Base-by-base conservation (phyloP, 495 filamentous ascomycete species). In the Aeminium ludgeri region DNA sequence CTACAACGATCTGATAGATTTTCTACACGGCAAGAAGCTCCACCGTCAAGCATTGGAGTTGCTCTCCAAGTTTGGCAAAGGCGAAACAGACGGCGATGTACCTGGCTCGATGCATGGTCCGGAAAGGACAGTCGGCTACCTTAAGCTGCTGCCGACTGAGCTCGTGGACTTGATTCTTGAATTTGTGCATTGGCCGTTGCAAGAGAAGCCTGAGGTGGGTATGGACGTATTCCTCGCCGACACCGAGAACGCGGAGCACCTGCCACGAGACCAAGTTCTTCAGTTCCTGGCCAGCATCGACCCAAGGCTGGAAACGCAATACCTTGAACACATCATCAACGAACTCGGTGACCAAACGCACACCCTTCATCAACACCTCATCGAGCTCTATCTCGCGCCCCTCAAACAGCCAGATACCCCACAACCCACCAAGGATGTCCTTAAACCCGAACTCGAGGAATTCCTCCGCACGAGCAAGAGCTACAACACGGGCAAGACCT, bases 201-300 rank as follows among this genome's bases (percentile, higher is more conserved):
- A 66, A 34, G 68, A 65, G 19, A 69, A 89, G 46, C 72, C 81
- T 2, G 68, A 76, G 1, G 57, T 85, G n/a, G 86, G 78, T 12
- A 93, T 99, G 86, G 86, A 95, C 43, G 67, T 96, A 3, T 99
- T 99, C 61, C 55, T 93, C 1, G 80, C 82, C 6, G 91, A 99
- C 55, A 86, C 84, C 11, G 85, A 94, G 52, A 94, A 93, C 54
- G 86, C 89, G 1, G 87, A 96, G 62, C 86, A 78, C 0, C 55
- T 96, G 4, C 84, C 86, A 6, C 68, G 89, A 35, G 65, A 80
- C 17, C 69, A 57, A 43, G 85, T 96, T 0, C 59, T 92, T 18
- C 59, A 66, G 19, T 95, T 86, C 46, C 60, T 99, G 13, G 63
- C 75, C 31, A 58, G 59, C 0, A 74, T 91, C 30, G 74, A 93